These are phyloP conservation scores for Talaromyces atroroseus DNA, from an alignment of 2,329 filamentous ascomycete genomes.

Conservation along the genomic window DNA sequence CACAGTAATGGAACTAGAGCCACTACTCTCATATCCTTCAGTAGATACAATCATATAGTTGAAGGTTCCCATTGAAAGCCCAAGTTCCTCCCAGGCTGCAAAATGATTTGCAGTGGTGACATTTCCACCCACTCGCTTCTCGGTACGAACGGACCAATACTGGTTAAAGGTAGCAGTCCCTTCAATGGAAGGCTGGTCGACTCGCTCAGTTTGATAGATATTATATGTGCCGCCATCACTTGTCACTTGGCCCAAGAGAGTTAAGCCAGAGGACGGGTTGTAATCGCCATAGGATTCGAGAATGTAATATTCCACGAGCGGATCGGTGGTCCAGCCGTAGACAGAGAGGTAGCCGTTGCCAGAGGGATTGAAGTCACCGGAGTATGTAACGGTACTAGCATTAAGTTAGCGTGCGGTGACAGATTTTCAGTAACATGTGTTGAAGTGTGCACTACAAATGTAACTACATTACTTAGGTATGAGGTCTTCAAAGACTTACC, in stretches of 20 bases:
- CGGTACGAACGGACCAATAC: slow-evolving; percentile 38
- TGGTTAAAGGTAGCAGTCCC: slow-evolving; percentile 39
- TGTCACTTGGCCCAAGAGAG: slow-evolving; percentile 30
- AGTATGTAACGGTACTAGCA: slow-evolving; percentile 21
- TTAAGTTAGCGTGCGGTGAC: neutral
- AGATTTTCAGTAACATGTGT: neutral
- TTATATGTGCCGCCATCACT: slow-evolving; percentile 35
- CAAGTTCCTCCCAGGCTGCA: slow-evolving; percentile 29
- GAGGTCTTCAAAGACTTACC: slow-evolving; percentile 32
- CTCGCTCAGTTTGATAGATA: slow-evolving; percentile 32
- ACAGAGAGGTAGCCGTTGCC: slow-evolving; percentile 31
- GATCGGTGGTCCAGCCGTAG: slow-evolving; percentile 40
- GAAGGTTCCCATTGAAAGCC: slow-evolving; percentile 29
- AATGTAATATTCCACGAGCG: slow-evolving; percentile 35
- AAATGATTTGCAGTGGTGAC: slow-evolving; percentile 35
- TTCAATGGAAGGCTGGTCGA: slow-evolving; percentile 36
- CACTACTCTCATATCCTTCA: slow-evolving; percentile 24
- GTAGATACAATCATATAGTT: slow-evolving; percentile 41
- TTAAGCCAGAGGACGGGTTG: slow-evolving; percentile 25
- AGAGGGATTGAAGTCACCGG: slow-evolving; percentile 26
- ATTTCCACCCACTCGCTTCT: slow-evolving; percentile 31
- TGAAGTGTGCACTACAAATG: too few species aligned
- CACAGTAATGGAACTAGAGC: slow-evolving; percentile 7
- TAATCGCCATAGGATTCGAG: slow-evolving; percentile 28
- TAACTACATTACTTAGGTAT: too few species aligned